phyloP scores from a whole-genome alignment of 257 asterid species.

The Osmanthus fragrans region DNA sequence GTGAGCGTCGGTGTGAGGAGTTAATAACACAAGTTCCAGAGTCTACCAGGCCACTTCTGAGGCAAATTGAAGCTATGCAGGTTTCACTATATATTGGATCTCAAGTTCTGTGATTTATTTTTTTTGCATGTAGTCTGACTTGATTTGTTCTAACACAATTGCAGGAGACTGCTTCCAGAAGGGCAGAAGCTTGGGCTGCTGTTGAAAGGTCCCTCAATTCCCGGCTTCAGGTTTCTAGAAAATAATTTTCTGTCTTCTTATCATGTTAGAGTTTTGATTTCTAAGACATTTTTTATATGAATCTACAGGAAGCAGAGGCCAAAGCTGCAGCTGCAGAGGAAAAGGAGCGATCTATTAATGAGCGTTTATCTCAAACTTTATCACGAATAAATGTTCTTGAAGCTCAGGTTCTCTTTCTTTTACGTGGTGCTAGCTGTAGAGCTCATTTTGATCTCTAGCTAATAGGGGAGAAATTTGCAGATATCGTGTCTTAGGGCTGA shows the following conservation, averaged over 20 bases:
- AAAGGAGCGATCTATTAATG: slow-evolving; percentile 87
- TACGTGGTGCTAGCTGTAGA: slow-evolving; percentile 15
- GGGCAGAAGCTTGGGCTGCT: slow-evolving; percentile 98
- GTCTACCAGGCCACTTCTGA: slow-evolving; percentile 96
- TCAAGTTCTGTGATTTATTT: not conserved
- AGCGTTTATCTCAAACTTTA: slow-evolving; percentile 91
- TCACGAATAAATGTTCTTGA: slow-evolving; percentile 98
- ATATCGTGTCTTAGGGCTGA: slow-evolving; percentile 98
- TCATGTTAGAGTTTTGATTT: slow-evolving; percentile 12
- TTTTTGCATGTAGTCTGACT: slow-evolving; percentile 17
- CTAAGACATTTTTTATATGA: slow-evolving; percentile 19
- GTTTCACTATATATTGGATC: slow-evolving; percentile 38
- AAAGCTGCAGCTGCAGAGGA: slow-evolving; percentile 96
- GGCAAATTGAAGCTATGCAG: slow-evolving; percentile 99
- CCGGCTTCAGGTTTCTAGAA: slow-evolving; percentile 83
- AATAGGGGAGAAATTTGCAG: slow-evolving; percentile 47
- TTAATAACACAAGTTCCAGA: slow-evolving; percentile 96
- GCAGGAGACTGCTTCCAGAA: slow-evolving; percentile 92
- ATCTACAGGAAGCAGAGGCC: slow-evolving; percentile 87
- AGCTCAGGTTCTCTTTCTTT: slow-evolving; percentile 70
- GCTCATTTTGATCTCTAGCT: slow-evolving; percentile 36
- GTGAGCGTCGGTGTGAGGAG: slow-evolving; percentile 98
- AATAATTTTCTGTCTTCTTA: slow-evolving; percentile 20
- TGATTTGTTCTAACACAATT: slow-evolving; percentile 24
- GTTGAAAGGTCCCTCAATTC: slow-evolving; percentile 87